These are phyloP conservation scores for Fusarium sp. DNA, from an alignment of 2,329 filamentous ascomycete genomes.

Conservation along the genomic window DNA sequence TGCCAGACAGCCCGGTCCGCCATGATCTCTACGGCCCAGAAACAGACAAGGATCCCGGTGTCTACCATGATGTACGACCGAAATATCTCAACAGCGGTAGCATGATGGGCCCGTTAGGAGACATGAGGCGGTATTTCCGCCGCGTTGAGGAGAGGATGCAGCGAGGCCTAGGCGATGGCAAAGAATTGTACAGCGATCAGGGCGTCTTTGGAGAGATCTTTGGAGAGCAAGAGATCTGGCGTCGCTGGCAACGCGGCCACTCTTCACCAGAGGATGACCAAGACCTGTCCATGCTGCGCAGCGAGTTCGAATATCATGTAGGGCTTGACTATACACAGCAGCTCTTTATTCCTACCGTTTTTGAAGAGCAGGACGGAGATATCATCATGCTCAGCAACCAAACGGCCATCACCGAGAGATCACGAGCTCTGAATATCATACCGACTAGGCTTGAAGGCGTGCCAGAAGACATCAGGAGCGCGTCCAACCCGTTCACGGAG, in stretches of 20 bases:
- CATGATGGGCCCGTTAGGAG: slow-evolving; percentile 41
- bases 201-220: slow-evolving; percentile 44
- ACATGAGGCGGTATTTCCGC: slow-evolving; percentile 37
- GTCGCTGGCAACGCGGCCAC: not conserved
- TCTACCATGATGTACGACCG: slow-evolving; percentile 27
- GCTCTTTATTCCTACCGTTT: slow-evolving; percentile 33
- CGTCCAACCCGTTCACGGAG: not conserved
- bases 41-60: slow-evolving; percentile 16
- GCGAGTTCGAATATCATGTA: slow-evolving; percentile 34
- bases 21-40: slow-evolving; percentile 33
- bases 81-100: slow-evolving; percentile 44
- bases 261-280: not conserved
- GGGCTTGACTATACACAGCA: slow-evolving; percentile 34
- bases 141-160: slow-evolving; percentile 37
- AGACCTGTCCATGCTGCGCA: not conserved
- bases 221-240: slow-evolving; percentile 41
- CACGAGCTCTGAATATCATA: not conserved
- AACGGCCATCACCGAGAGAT: slow-evolving; percentile 13
- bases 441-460: slow-evolving; percentile 12
- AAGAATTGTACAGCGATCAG: slow-evolving; percentile 41
- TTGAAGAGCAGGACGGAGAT: slow-evolving; percentile 34
- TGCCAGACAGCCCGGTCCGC: slow-evolving; percentile 28
- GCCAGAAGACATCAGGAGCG: slow-evolving; percentile 14
- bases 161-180: not conserved
- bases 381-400: slow-evolving; percentile 25